Percentiles rank a stretch among this genome's conserved stretches.
Evolutionary conservation across 768 basidiomycete genomes (phyloP).

Genomic region (Suillus ampliporus): DNA sequence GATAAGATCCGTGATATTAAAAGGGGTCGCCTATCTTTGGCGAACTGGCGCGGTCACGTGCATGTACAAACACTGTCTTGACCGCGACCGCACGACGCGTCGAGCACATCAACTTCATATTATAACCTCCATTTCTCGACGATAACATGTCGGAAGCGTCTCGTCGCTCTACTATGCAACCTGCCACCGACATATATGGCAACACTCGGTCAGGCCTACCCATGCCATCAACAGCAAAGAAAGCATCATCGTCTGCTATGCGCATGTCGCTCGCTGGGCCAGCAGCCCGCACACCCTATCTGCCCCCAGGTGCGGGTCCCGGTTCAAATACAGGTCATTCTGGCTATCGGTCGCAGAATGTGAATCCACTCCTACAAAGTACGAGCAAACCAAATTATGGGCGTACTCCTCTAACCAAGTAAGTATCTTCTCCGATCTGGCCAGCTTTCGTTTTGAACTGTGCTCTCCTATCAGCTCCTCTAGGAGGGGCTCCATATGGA

Average conservation of each 20-base stretch:
- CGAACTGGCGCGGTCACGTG: slow-evolving; percentile 9
- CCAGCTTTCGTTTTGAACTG: slow-evolving; percentile 15
- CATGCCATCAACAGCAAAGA: slow-evolving; percentile 77
- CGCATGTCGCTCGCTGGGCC: slow-evolving; percentile 80
- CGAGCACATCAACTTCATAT: slow-evolving; percentile 9
- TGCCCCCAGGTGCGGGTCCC: slow-evolving; percentile 40
- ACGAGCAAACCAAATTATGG: slow-evolving; percentile 69
- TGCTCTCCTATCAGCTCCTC: slow-evolving; percentile 52
- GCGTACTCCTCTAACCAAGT: slow-evolving; percentile 79
- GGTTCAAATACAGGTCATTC: slow-evolving; percentile 69
- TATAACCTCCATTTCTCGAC: slow-evolving; percentile 12
- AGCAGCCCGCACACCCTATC: slow-evolving; percentile 63
- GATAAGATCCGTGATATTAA: neutral
- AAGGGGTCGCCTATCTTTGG: neutral
- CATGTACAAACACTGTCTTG: neutral
- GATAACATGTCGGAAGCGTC: slow-evolving; percentile 50
- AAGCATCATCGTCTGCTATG: slow-evolving; percentile 53
- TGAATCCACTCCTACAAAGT: slow-evolving; percentile 72
- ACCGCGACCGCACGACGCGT: slow-evolving; percentile 17
- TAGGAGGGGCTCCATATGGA: slow-evolving; percentile 80
- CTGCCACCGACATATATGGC: slow-evolving; percentile 52
- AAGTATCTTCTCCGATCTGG: slow-evolving; percentile 16
- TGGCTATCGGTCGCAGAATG: slow-evolving; percentile 69
- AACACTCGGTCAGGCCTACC: slow-evolving; percentile 71
- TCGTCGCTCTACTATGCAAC: slow-evolving; percentile 65